A percentile compares a stretch with the other conserved stretches of the same genome.
phyloP scores from a whole-genome alignment of 441 rosid species.

The Eruca vesicaria region DNA sequence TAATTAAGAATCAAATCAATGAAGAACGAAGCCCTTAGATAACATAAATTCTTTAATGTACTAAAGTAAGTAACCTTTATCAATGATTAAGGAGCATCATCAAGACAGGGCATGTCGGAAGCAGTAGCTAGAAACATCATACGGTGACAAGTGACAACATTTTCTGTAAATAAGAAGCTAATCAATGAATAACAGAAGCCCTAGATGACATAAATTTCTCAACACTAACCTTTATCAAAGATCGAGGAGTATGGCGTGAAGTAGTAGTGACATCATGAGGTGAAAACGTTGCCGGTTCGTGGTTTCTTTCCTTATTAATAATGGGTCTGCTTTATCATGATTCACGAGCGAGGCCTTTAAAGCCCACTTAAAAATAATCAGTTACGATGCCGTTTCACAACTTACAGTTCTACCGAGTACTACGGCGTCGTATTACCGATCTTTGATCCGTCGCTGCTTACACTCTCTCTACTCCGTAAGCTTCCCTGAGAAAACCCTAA shows the following conservation, averaged over 20 bases:
- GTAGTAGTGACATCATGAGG: too few species aligned
- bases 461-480: background rate
- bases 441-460: slow-evolving; percentile 5
- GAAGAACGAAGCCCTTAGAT: too few species aligned
- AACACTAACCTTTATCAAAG: too few species aligned
- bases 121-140: background rate
- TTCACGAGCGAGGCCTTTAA: background rate
- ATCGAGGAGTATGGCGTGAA: too few species aligned
- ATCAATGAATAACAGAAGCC: too few species aligned
- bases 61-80: background rate
- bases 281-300: background rate
- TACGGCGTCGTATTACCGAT: background rate
- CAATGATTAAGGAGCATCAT: background rate
- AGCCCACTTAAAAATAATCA: background rate
- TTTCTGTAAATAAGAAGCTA: background rate
- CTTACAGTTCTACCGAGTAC: background rate
- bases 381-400: background rate
- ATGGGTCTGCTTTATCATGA: background rate
- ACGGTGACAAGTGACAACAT: background rate
- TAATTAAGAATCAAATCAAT: too few species aligned
- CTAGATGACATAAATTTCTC: too few species aligned
- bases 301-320: background rate
- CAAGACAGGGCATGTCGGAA: too few species aligned
- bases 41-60: too few species aligned
- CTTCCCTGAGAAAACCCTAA: slow-evolving; percentile 27